A percentile compares a stretch with the other conserved stretches of the same genome.
phyloP scores from a whole-genome alignment of 2,329 filamentous ascomycete genomes.

The Monosporascus sp. region DNA sequence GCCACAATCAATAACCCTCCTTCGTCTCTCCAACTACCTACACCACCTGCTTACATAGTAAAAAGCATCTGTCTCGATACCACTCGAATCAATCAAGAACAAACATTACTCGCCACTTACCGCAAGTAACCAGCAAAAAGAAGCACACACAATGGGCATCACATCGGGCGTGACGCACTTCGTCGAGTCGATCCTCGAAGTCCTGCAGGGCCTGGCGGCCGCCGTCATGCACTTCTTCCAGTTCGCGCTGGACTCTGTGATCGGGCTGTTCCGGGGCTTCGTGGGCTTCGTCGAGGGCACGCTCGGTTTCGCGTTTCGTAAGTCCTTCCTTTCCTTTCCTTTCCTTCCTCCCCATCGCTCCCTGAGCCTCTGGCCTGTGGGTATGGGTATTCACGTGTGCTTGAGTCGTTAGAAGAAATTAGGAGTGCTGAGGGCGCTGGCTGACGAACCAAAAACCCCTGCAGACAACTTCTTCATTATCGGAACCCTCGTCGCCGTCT shows the following conservation, averaged over 20 bases:
- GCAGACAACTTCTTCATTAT: constrained; percentile 29
- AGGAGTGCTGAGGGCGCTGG: background rate
- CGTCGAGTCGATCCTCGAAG: constrained; percentile 17
- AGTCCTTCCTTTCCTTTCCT: constrained; percentile 5
- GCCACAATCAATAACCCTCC: no score
- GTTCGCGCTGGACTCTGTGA: constrained; percentile 13
- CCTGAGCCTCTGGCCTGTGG: background rate
- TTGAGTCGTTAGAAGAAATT: background rate
- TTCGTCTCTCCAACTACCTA: no score
- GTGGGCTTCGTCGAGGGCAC: constrained; percentile 24
- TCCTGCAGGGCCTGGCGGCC: constrained; percentile 16
- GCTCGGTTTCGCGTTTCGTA: constrained; percentile 26
- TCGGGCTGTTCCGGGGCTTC: constrained; percentile 16
- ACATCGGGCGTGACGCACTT: constrained; percentile 24
- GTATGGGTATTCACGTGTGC: no score
- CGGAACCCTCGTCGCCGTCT: constrained; percentile 22
- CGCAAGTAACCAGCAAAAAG: background rate
- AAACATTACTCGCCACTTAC: no score
- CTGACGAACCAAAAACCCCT: background rate
- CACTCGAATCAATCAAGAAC: no score
- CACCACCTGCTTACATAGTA: no score
- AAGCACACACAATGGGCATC: constrained; percentile 19
- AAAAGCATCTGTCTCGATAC: no score
- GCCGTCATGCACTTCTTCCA: constrained; percentile 17
- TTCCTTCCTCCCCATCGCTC: background rate